Base-by-base conservation (phyloP, 2,329 filamentous ascomycete genomes). In the Botrytis porri region DNA sequence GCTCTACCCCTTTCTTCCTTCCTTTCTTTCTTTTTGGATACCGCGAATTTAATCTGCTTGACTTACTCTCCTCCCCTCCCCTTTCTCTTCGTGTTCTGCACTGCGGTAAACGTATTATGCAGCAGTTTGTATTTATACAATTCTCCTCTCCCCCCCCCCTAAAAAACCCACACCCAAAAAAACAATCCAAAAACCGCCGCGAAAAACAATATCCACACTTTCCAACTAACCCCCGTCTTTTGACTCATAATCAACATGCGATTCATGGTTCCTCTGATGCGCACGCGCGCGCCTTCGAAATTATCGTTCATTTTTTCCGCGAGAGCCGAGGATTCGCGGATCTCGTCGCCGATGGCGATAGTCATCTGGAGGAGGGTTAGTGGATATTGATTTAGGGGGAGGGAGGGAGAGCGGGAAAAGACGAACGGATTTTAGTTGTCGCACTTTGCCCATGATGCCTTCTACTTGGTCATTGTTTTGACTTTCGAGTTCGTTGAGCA, bases 181-280 rank as follows among this genome's bases (percentile, higher is more conserved):
- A 99, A 99, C 77, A 98, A 82, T 72, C 95, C 81, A 75, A 92
- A 88, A 29, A 98, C 93, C 51, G 90, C 92, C 9, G 89, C 86
- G 81, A 99, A 97, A 83, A 99, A 99, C 61, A 85, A 87, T 69
- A 98, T 82, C 96, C 96, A 99, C 73, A 95, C 92, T 83, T 89
- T 95, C 96, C 96, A 99, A 79, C 94, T 92, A 16, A 99, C 91
- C n/a, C 96, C 96, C 3, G 95, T 97, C 79, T 90, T 88, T 84
- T 98, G 89, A 7, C 96, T 96, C 96, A 99, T 99, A 71, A 95
- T 81, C 77, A 98, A 84, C 96, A 99, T 99, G 74, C 95, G 87
- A 81, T 94, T 97, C 96, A 99, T 98, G 29, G 97, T 98, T 71
- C 95, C 94, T 62, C 91, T 88, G 75, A 99, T 85, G 76, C 93